A percentile compares a stretch with the other conserved stretches of the same genome.
These are phyloP conservation scores for Helichrysum umbraculigerum DNA, from an alignment of 129 eudicot species.

Conservation along the genomic window DNA sequence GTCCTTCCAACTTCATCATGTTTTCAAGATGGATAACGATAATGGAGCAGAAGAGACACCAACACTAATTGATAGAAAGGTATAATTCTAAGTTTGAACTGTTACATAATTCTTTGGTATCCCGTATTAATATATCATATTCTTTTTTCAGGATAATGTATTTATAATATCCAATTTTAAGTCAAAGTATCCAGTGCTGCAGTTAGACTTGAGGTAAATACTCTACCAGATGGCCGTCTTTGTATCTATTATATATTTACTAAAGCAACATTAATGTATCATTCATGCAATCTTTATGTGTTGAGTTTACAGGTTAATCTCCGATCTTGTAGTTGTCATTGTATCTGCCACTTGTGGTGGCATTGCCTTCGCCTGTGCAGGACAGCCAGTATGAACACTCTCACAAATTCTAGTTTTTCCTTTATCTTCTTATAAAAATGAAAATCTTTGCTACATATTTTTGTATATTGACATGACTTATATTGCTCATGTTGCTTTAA, in stretches of 20 bases:
- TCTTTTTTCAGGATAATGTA: slow-evolving; percentile 77
- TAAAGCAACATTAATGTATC: slow-evolving; percentile 1
- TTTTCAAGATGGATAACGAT: slow-evolving; percentile 89
- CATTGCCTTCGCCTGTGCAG: slow-evolving; percentile 97
- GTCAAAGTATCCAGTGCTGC: slow-evolving; percentile 93
- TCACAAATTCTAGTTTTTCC: slow-evolving; percentile 21
- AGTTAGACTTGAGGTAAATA: slow-evolving; percentile 81
- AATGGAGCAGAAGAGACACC: slow-evolving; percentile 96
- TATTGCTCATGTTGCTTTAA: slow-evolving; percentile 21
- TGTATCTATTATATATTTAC: slow-evolving; percentile 13
- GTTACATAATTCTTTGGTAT: slow-evolving; percentile 6
- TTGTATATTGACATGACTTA: slow-evolving; percentile 3
- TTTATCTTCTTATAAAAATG: neutral
- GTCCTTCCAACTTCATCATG: slow-evolving; percentile 89
- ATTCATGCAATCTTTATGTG: slow-evolving; percentile 15
- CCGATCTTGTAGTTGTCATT: slow-evolving; percentile 97
- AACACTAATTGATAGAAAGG: slow-evolving; percentile 92
- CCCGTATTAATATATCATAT: slow-evolving; percentile 14
- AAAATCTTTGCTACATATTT: slow-evolving; percentile 13
- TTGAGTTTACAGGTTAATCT: slow-evolving; percentile 68
- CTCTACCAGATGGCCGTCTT: neutral
- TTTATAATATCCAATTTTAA: slow-evolving; percentile 92
- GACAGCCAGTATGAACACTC: slow-evolving; percentile 85
- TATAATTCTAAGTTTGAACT: slow-evolving; percentile 20
- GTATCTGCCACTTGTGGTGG: slow-evolving; percentile 99